Base-by-base conservation (phyloP, 495 filamentous ascomycete species). In the Lepidopterella palustris region DNA sequence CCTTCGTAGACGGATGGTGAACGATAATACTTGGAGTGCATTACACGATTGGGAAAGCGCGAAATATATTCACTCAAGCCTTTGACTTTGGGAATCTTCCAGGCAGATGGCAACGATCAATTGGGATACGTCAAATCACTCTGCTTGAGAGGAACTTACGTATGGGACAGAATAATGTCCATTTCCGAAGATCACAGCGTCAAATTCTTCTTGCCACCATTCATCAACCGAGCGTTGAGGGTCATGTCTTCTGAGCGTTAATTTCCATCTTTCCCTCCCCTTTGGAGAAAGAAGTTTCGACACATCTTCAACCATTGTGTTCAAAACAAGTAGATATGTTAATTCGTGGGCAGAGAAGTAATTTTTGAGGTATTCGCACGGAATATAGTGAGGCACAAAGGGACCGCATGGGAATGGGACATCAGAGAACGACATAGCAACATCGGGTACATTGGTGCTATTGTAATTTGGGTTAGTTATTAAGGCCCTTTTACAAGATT, bases 141-240 rank as follows among this genome's bases (percentile, higher is more conserved):
- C n/a, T n/a, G n/a, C n/a, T n/a, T 25, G 49, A 42, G 39, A 20
- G n/a, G 25, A 10, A 62, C 73, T 9, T 72, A 78, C 75, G 57
- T 68, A 77, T 15, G 78, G 78, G 9, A 81, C 73, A 11, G 75
- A 77, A 58, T 81, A 81, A 56, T 81, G 78, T 0, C 78, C 77
- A 45, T 76, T 80, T 1, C 76, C 78, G 18, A 81, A 29, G 10
- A 81, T 60, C 1, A 81, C 74, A 2, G 77, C 77, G 50, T 81
- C 77, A 60, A 80, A 81, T 3, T 47, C 52, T 21, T 80, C 77
- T 20, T 74, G 61, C 77, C 77, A 81, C 77, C 78, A 81, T 8
- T 66, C 42, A 61, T 80, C 77, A 9, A 76, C 68, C 23, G 72
- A 54, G 6, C 70, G 70, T 20, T 58, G 51, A 0, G 71, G 62